Base-by-base conservation (phyloP, 1,284 basidiomycete genomes). In the Ustilago esculenta region DNA sequence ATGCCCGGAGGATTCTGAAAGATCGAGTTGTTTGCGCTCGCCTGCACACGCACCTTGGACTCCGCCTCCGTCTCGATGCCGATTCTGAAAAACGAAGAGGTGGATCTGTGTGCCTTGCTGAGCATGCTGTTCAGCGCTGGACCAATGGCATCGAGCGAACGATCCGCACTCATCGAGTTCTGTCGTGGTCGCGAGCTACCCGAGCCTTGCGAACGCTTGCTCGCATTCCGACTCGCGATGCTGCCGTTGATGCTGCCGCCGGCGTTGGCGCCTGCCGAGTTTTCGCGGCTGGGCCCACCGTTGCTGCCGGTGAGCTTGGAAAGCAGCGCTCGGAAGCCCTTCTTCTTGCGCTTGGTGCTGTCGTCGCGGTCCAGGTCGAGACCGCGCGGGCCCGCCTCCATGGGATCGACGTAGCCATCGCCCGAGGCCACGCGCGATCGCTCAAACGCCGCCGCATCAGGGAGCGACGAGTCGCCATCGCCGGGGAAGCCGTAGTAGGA, bases 401-500 rank as follows among this genome's bases (percentile, higher is more conserved):
- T 59, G 1, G 67, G 67, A n/a, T 70, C 36, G 33, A 70, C 67
- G 27, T 70, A 70, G 29, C 67, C 61, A 18, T 70, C 57, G 20
- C 61, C 54, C 2, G 57, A 65, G 5, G 61, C 67, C 53, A 70
- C 51, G 21, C 57, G 52, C 17, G 57, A 60, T 33, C 61, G 60
- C 29, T 65, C 57, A 18, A 63, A 63, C 3, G 61, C 49, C 1
- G 61, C 56, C 14, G 61, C 39, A 20, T 65, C 66, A 7, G 60
- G 57, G 3, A 59, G 48, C 24, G 70, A 63, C 27, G 53, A 50
- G 1, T 66, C 73, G 25, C 70, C 73, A 37, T 73, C 71, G 20
- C 73, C 75, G 0, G 75, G 75, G 46, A 73, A 76, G 14, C 75
- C 75, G 45, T 73, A 77, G 45, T 54, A 77, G 4, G 67, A 52